Evolutionary conservation across 805 yeast species (phyloP), one percentile per base, ranked within the genome.

Genomic region (Zygotorulaspora sp.): DNA sequence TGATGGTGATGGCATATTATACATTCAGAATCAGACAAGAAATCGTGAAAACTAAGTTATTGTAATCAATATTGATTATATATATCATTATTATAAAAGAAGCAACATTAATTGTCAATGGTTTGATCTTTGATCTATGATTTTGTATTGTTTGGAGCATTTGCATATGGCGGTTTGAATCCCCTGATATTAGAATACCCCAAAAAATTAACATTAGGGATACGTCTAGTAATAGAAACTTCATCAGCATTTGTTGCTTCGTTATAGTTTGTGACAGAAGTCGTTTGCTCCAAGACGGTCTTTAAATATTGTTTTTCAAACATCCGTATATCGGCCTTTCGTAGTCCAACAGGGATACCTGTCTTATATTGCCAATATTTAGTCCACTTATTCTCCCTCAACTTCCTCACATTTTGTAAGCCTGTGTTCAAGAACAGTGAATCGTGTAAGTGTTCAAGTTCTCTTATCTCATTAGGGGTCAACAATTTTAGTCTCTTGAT

Each of bases 381-480:
- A 15, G 54, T 47, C 80, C 80, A 75, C 51, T 68, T 75, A 31
- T 58, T 63, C 18, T 61, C 56, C 45, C 79, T 59, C 20, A 65
- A 48, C 4, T 61, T 50, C 37, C 78, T 53, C 11, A 68, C 66
- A 32, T 62, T 62, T 43, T 67, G 67, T 30, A 74, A 46, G 24
- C 70, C 66, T 30, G 66, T 66, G 47, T 72, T 72, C 14, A 70
- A 45, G 20, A 68, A 68, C 19, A 74, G 72, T 6, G 69, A 59
- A 28, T 75, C 75, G 42, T 75, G 80, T 5, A 65, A 44, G 45
- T 71, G 70, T 44, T 74, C 78, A 22, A 74, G 51, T 44, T 72
- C 75, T 39, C 60, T 68, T 15, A 74, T 57, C 20, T 67, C 49
- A 58, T 45, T 66, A 51, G 55, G 58, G 29, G 60, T 56, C 51